A percentile compares a stretch with the other conserved stretches of the same genome.
These are phyloP conservation scores for Pseudozyma sp. DNA, from an alignment of 1,284 basidiomycete genomes.

Conservation along the genomic window DNA sequence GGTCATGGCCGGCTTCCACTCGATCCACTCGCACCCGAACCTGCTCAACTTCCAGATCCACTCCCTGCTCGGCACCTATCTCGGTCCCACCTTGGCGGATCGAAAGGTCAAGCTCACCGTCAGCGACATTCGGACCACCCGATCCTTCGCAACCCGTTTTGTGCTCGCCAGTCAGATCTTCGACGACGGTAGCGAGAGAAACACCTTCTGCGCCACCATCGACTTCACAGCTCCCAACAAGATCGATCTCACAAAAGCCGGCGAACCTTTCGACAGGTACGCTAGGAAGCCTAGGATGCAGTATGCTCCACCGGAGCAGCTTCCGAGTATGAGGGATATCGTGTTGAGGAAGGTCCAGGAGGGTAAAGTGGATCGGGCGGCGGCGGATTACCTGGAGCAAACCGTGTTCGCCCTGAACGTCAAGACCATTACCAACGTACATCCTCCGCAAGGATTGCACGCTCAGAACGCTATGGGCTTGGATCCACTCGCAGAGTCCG, in stretches of 20 bases:
- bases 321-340: slow-evolving; percentile 21
- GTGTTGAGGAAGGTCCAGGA: slow-evolving; percentile 32
- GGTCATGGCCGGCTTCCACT: slow-evolving; percentile 52
- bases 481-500: slow-evolving; percentile 25
- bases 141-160: slow-evolving; percentile 56
- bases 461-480: slow-evolving; percentile 27
- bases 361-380: slow-evolving; percentile 23
- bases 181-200: slow-evolving; percentile 41
- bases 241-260: slow-evolving; percentile 23
- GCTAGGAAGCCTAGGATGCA: slow-evolving; percentile 30
- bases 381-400: slow-evolving; percentile 25
- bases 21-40: slow-evolving; percentile 33
- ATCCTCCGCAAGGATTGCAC: slow-evolving; percentile 36
- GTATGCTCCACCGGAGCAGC: slow-evolving; percentile 24
- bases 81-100: slow-evolving; percentile 52
- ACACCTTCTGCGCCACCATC: slow-evolving; percentile 45
- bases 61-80: slow-evolving; percentile 55
- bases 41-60: slow-evolving; percentile 47
- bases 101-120: slow-evolving; percentile 50
- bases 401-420: slow-evolving; percentile 34
- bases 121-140: slow-evolving; percentile 47
- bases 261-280: slow-evolving; percentile 38
- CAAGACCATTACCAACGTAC: slow-evolving; percentile 5
- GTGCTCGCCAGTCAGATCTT: slow-evolving; percentile 45
- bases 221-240: slow-evolving; percentile 53